These are phyloP conservation scores for Sporothrix globosa DNA, from an alignment of 2,329 filamentous ascomycete species.

Conservation along the genomic window DNA sequence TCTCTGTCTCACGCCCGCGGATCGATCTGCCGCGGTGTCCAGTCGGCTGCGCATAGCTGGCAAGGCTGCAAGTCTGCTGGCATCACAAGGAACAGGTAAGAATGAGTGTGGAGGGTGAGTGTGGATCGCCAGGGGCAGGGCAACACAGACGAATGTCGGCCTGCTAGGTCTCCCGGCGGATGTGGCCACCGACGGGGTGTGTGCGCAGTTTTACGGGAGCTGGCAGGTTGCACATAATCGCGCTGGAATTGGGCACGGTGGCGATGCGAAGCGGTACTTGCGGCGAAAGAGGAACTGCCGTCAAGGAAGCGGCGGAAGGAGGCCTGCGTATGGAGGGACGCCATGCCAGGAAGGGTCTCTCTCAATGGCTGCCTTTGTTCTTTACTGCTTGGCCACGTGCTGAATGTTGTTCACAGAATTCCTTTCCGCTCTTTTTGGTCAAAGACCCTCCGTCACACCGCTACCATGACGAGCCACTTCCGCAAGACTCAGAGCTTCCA, in stretches of 20 bases:
- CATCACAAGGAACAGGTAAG: slow-evolving; percentile 17
- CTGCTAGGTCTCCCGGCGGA: not conserved
- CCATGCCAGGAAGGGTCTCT: not conserved
- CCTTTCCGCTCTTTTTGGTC: slow-evolving; percentile 25
- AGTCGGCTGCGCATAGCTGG: slow-evolving; percentile 22
- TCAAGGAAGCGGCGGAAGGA: not conserved
- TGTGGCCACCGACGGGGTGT: not conserved
- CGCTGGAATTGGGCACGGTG: not conserved
- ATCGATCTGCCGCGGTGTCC: slow-evolving; percentile 25
- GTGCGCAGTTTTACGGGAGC: not conserved
- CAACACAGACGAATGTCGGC: not conserved
- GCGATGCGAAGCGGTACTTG: not conserved
- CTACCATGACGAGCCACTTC: slow-evolving; percentile 68
- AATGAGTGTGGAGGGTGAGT: not conserved
- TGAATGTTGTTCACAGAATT: slow-evolving; percentile 15
- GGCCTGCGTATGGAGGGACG: not conserved
- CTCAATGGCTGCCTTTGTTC: not conserved
- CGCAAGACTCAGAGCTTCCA: slow-evolving; percentile 83
- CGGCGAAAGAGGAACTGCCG: not conserved
- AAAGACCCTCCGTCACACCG: slow-evolving; percentile 32
- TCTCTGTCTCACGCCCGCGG: slow-evolving; percentile 3
- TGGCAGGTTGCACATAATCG: not conserved
- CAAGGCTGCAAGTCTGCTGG: slow-evolving; percentile 17
- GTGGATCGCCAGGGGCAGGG: not conserved
- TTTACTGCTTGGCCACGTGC: not conserved